Evolutionary conservation across 345 rosid genomes (phyloP), one percentile per base, ranked within the genome.

Genomic region (Citrus glauca): DNA sequence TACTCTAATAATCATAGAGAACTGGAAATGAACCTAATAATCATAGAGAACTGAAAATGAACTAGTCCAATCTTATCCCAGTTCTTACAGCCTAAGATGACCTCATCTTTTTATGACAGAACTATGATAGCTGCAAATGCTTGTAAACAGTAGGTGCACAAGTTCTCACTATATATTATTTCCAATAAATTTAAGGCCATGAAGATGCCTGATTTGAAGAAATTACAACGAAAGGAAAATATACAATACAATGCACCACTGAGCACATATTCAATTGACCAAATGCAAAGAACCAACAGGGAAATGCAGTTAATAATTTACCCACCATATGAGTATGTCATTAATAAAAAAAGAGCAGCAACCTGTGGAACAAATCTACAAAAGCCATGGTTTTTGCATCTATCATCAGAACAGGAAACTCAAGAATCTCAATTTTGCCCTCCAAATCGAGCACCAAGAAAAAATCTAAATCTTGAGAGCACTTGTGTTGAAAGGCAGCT

Each of bases 301-400:
- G 7, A 66, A 63, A 70, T 35, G 60, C 22, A 53, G 50, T 3
- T 13, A 8, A 42, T 42, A 42, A 11, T 42, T 42, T 7, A 42
- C 16, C 45, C 45, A 40, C 10, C 13, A 9, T 9, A 40, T 40
- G 48, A 42, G 48, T 10, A 42, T 0, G 14, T 42, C 50, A 66
- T 38, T 38, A 37, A 13, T 38, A 38, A 27, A 71, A 71, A 80
- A 74, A 27, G 75, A 71, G 79, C 28, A 11, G 71, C 35, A 82
- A 93, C 99, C 96, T 92, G 92, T 95, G 99, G 84, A 95, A 95
- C 71, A 93, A 88, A 84, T 90, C 96, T 11, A 92, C 88, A 28
- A 89, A 79, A 32, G 65, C 69, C 89, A 91, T 82, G 48, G 97
- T 86, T 85, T 78, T 91, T 42, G 96, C 89, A 84, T 93, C 94